Percentiles rank a stretch among this genome's conserved stretches.
Evolutionary conservation across 73 alveolate species (phyloP).

Genomic region (Symbiodinium natans): DNA sequence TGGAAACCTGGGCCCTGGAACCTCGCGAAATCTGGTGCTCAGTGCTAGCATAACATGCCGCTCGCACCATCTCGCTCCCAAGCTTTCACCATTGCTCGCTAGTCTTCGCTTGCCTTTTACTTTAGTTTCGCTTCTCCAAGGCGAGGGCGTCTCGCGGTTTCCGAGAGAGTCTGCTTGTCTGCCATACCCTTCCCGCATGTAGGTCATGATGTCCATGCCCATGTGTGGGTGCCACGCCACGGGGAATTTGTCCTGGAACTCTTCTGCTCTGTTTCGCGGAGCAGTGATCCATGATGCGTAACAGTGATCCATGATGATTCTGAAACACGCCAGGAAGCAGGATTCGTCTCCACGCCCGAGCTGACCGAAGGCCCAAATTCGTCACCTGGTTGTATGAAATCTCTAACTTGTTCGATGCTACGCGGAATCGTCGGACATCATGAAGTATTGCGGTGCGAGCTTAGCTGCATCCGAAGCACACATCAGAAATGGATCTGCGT

Average conservation of each 20-base stretch:
- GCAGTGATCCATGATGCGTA: not conserved
- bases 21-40: not conserved
- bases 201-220: conserved; percentile 89
- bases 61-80: not conserved
- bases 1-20: conserved; percentile 87
- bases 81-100: too few species aligned
- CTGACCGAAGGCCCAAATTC: conserved; percentile 83
- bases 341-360: conserved; percentile 84
- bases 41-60: not conserved
- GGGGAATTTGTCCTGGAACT: conserved; percentile 57
- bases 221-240: conserved; percentile 91
- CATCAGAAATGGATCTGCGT: conserved; percentile 89
- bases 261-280: not conserved
- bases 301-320: not conserved
- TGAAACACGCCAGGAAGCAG: not conserved
- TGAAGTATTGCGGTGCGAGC: too few species aligned
- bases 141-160: conserved; percentile 53
- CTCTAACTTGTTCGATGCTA: too few species aligned
- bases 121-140: too few species aligned
- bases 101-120: too few species aligned
- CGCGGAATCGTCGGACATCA: too few species aligned
- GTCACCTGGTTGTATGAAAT: conserved; percentile 15
- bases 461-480: conserved; percentile 33
- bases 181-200: conserved; percentile 79
- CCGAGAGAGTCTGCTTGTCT: conserved; percentile 93